A percentile compares a stretch with the other conserved stretches of the same genome.
Evolutionary conservation across 352 stramenopile genomes (phyloP).

Genomic region (Globisporangium solare): DNA sequence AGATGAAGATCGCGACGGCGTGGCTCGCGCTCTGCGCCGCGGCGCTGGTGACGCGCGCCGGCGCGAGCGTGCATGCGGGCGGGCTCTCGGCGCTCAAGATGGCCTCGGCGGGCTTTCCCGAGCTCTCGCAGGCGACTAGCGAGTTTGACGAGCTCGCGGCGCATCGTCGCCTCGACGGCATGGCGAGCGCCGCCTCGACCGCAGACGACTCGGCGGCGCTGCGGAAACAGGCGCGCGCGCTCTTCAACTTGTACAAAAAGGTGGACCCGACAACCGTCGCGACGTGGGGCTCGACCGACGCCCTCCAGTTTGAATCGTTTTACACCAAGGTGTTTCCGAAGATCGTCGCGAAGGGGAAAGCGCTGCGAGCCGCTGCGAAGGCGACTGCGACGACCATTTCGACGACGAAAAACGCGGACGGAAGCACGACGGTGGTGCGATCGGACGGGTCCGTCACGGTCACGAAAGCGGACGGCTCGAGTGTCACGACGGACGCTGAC

Average conservation of each 20-base stretch:
- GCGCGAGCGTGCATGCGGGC: not conserved
- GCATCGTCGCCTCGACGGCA: slow-evolving; percentile 37
- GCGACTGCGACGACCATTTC: slow-evolving; percentile 1
- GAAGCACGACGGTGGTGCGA: slow-evolving; percentile 4
- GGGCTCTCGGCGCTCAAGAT: not conserved
- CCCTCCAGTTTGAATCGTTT: slow-evolving; percentile 51
- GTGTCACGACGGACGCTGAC: slow-evolving; percentile 3
- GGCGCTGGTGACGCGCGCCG: not conserved
- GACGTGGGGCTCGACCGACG: slow-evolving; percentile 35
- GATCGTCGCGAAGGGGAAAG: slow-evolving; percentile 35
- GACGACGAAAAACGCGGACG: slow-evolving; percentile 9
- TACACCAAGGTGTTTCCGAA: slow-evolving; percentile 58
- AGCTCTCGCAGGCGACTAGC: slow-evolving; percentile 12
- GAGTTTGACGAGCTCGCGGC: slow-evolving; percentile 38
- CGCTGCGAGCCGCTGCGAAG: slow-evolving; percentile 10
- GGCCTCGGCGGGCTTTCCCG: slow-evolving; percentile 14
- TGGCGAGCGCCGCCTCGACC: slow-evolving; percentile 11
- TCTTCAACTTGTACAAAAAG: slow-evolving; percentile 70
- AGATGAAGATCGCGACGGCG: slow-evolving; percentile 13
- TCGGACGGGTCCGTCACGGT: not conserved
- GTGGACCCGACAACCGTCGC: slow-evolving; percentile 36
- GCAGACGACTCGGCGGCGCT: slow-evolving; percentile 24
- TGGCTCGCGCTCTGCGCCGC: slow-evolving; percentile 13
- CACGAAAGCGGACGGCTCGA: slow-evolving; percentile 7
- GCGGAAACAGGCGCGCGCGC: slow-evolving; percentile 32